Evolutionary conservation across 2,329 filamentous ascomycete genomes (phyloP).

Genomic region (Immersiporthe knoxdaviesiana): DNA sequence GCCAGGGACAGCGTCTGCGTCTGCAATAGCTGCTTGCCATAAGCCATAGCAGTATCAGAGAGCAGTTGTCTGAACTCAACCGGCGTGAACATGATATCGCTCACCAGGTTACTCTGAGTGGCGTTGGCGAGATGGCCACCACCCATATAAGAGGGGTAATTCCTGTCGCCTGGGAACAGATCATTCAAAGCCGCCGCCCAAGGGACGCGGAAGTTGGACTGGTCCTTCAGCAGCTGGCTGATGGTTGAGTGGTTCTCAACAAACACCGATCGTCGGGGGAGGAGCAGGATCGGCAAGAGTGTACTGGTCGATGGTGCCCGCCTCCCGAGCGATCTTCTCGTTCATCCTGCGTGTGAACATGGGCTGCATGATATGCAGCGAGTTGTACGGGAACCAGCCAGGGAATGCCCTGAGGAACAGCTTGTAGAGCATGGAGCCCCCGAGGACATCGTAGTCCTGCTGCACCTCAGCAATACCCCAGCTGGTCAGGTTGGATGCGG

Average conservation of each 20-base stretch:
- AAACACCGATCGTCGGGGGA: constrained; percentile 37
- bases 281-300: constrained; percentile 42
- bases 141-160: constrained; percentile 45
- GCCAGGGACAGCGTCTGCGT: constrained; percentile 43
- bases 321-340: constrained; percentile 42
- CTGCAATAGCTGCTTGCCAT: constrained; percentile 44
- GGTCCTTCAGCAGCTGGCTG: constrained; percentile 30
- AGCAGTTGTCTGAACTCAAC: background rate
- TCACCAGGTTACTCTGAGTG: constrained; percentile 28
- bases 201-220: constrained; percentile 40
- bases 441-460: constrained; percentile 42
- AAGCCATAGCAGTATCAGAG: background rate
- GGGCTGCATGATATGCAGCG: constrained; percentile 48
- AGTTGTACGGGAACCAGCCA: constrained; percentile 47
- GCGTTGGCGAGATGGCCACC: constrained; percentile 40
- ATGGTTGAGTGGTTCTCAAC: constrained; percentile 9
- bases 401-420: constrained; percentile 51
- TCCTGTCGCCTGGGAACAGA: constrained; percentile 43
- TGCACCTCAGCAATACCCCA: constrained; percentile 50
- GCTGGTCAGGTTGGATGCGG: constrained; percentile 44
- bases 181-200: constrained; percentile 40
- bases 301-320: constrained; percentile 43
- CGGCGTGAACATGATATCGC: background rate
- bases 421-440: constrained; percentile 50
- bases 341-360: constrained; percentile 50